These are phyloP conservation scores for Calonectria pteridis DNA, from an alignment of 2,329 filamentous ascomycete species.

Conservation along the genomic window DNA sequence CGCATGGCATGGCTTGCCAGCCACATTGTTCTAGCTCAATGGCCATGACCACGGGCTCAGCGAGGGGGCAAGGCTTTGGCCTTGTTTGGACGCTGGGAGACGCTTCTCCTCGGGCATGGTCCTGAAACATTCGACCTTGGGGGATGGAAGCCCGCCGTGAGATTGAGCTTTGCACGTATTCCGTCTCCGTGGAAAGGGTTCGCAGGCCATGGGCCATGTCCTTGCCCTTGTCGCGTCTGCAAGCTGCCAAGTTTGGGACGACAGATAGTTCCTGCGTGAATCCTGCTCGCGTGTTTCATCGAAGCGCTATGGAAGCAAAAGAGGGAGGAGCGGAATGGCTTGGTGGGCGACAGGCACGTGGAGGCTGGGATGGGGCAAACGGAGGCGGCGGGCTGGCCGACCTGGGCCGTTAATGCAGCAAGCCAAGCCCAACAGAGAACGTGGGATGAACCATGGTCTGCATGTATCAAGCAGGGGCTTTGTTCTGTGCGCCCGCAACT, in stretches of 20 bases:
- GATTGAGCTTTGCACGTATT: slow-evolving; percentile 10
- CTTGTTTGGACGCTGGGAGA: neutral
- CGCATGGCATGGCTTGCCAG: slow-evolving; percentile 9
- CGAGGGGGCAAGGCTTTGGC: neutral
- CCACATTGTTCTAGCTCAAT: neutral
- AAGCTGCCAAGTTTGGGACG: slow-evolving; percentile 1
- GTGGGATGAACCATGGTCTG: slow-evolving; percentile 40
- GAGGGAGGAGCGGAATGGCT: slow-evolving; percentile 12
- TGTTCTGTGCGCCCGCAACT: slow-evolving; percentile 9
- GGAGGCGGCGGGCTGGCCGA: slow-evolving; percentile 24
- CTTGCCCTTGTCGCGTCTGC: neutral
- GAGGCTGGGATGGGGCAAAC: slow-evolving; percentile 39
- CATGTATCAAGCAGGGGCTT: slow-evolving; percentile 26
- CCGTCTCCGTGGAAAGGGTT: neutral
- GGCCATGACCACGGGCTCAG: neutral
- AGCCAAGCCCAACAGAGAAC: slow-evolving; percentile 43
- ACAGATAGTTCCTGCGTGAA: neutral
- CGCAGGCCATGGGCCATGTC: neutral
- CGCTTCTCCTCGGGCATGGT: neutral
- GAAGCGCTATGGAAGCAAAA: slow-evolving; percentile 9
- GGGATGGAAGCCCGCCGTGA: neutral
- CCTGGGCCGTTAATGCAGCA: slow-evolving; percentile 32
- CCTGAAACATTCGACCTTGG: slow-evolving; percentile 1
- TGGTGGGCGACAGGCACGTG: slow-evolving; percentile 28
- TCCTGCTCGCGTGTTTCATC: slow-evolving; percentile 9